These are phyloP conservation scores for Osmanthus fragrans DNA, from an alignment of 257 asterid species.

Conservation along the genomic window DNA sequence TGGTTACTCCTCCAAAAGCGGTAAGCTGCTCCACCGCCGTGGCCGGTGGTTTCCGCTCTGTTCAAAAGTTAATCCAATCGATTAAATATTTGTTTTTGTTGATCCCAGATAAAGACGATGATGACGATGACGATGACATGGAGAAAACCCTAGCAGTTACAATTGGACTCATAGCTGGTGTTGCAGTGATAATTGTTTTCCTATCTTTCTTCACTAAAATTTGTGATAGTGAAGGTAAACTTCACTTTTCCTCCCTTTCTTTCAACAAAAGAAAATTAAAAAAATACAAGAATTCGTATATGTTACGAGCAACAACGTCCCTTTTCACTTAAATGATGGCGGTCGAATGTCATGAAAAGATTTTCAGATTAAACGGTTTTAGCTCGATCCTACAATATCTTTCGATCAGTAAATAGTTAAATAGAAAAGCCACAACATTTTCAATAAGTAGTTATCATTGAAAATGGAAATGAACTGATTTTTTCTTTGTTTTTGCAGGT, in stretches of 20 bases:
- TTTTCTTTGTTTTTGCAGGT: neutral
- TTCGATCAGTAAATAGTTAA: no score
- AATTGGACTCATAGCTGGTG: constrained; percentile 80
- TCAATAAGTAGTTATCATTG: neutral
- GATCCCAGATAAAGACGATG: neutral
- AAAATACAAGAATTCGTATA: no score
- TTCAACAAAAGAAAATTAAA: neutral
- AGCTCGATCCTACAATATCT: no score
- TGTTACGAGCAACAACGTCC: no score
- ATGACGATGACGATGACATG: constrained; percentile 39
- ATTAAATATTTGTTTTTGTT: neutral
- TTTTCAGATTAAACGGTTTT: no score
- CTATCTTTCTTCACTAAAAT: constrained; percentile 66
- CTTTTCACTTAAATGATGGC: no score
- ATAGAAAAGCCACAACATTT: no score
- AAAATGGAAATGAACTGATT: neutral
- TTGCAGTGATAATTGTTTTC: constrained; percentile 73
- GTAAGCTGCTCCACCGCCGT: constrained; percentile 42
- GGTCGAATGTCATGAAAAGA: no score
- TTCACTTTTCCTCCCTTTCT: neutral
- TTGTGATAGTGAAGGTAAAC: constrained; percentile 50
- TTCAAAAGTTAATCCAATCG: neutral
- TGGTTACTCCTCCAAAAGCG: constrained; percentile 48
- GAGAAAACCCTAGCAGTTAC: constrained; percentile 79
- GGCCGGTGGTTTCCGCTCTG: constrained; percentile 28